Base-by-base conservation (phyloP, 257 asterid genomes). In the Fraxinus anomala region DNA sequence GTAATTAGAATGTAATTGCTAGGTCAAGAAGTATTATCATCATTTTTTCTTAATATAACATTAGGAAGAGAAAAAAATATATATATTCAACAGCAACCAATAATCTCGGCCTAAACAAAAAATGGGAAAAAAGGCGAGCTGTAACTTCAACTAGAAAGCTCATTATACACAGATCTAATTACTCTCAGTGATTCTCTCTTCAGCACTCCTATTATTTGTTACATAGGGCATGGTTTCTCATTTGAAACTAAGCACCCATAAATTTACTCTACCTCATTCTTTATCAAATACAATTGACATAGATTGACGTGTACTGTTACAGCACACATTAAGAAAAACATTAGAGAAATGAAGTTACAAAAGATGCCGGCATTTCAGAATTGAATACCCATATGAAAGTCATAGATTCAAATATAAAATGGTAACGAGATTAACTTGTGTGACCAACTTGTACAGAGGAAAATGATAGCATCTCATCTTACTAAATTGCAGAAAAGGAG, bases 371-470 rank as follows among this genome's bases (percentile, higher is more conserved):
- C 23, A 51, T 19, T 16, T 30, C 36, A 49, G 14, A 21, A 49
- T 31, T 14, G 28, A 77, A 70, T 34, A 34, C 80, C 31, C 34
- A 37, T 49, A 34, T 9, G 28, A 14, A 19, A 61, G 54, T 23
- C 59, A 54, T 51, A 65, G 40, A 76, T 11, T 47, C 31, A 28
- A 17, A 68, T 37, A 36, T 1, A 5, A 68, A 69, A n/a, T 23
- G 61, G 54, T 44, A 68, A 23, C 68, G 21, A 28, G 26, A 12
- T 14, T 51, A 69, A 21, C 6, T 47, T 28, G 31, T 47, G 24
- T 40, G 40, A 31, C 5, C 33, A 54, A 80, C 79, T 80, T 73
- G 59, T 23, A 12, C 17, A 30, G 39, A 28, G 70, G 67, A 72
- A 6, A 23, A 11, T 31, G 40, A 11, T 2, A 39, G 39, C 68